Base-by-base conservation (phyloP, 2,329 filamentous ascomycete species). In the Fusarium udum region DNA sequence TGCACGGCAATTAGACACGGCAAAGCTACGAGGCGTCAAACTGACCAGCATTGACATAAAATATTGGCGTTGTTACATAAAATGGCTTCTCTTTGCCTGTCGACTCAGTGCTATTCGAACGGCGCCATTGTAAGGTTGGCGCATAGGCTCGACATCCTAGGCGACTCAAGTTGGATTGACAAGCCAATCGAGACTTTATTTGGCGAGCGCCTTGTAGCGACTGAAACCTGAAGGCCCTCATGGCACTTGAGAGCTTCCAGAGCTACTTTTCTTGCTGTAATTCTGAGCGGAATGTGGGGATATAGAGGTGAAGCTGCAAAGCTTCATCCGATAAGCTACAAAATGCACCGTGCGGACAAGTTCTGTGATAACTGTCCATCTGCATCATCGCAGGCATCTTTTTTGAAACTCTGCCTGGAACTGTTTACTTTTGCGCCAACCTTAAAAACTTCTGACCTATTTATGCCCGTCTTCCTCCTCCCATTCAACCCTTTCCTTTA, bases 61-160 rank as follows among this genome's bases (percentile, higher is more conserved):
- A 99, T 66, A 99, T 99, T 6, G 96, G 96, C 14, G 95, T 97
- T 10, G 96, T 98, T 78, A 97, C 87, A 86, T 98, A 99, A 85
- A 92, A 98, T 14, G 95, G 95, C 85, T 98, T 98, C 69, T 79
- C 76, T 31, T 98, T 98, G 68, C 78, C 75, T 40, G 59, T 46
- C 48, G 66, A 61, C 51, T 42, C 34, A 7, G 77, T 77, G 75
- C 73, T 79, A 51, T 75, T 67, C 20, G 79, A 79, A 78, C 80
- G 82, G 64, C 69, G 80, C 78, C 80, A 82, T 67, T 80, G 79
- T 26, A 67, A 72, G 59, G 72, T 62, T 12, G 70, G 63, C 26
- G 65, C 61, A 39, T 72, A 75, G 37, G 72, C 63, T 61, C 71
- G 77, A 69, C 79, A 82, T 65, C 76, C 74, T 40, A 76, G 72